Conservation (phyloP, 352 stramenopile genomes). For the Pythium biforme region DNA sequence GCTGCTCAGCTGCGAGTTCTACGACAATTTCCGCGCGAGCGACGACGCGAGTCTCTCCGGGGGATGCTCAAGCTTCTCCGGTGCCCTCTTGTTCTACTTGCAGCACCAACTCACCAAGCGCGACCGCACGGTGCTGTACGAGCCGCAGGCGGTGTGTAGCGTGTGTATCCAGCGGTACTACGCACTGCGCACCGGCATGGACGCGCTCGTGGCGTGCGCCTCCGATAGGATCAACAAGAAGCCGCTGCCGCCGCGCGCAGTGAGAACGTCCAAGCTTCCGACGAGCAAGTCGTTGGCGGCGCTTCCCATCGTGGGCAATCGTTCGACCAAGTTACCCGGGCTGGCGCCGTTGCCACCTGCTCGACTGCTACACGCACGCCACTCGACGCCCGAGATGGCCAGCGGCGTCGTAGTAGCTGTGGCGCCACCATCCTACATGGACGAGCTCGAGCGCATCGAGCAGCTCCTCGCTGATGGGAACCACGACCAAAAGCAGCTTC, state of each 20-base stretch:
- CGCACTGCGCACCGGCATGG: slow-evolving; percentile 21
- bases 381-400: neutral
- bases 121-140: slow-evolving; percentile 54
- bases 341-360: neutral
- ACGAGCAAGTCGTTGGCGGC: slow-evolving; percentile 6
- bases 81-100: slow-evolving; percentile 51
- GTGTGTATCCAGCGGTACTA: slow-evolving; percentile 50
- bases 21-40: slow-evolving; percentile 39
- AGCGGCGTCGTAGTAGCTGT: neutral
- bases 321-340: neutral
- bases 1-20: slow-evolving; percentile 66
- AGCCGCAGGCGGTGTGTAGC: slow-evolving; percentile 50
- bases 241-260: neutral
- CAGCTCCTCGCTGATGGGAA: slow-evolving; percentile 34
- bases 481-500: neutral
- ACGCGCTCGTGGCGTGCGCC: neutral
- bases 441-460: slow-evolving; percentile 58
- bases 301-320: neutral
- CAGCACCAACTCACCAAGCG: slow-evolving; percentile 53
- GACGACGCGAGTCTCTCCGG: slow-evolving; percentile 46
- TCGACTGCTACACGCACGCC: neutral
- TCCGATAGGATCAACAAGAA: neutral
- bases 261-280: neutral
- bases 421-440: slow-evolving; percentile 32
- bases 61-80: slow-evolving; percentile 38